A percentile compares a stretch with the other conserved stretches of the same genome.
Evolutionary conservation across 78 protist genomes (phyloP).

Genomic region (Guillardia theta): DNA sequence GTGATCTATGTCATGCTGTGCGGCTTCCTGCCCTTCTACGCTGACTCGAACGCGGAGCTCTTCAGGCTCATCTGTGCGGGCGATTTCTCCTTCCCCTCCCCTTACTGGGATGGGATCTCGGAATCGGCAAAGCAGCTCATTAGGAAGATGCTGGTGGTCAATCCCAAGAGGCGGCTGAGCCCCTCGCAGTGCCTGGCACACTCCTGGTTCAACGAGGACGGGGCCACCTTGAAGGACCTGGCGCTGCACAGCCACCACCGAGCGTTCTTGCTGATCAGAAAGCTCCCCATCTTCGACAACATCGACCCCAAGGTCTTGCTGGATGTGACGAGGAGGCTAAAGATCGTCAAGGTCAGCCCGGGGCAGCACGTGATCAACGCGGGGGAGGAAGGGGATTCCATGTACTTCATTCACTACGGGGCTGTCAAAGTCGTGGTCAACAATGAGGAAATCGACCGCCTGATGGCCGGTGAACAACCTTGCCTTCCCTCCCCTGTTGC

Average conservation of each 20-base stretch:
- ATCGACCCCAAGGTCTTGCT: not conserved
- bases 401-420: slow-evolving; percentile 3
- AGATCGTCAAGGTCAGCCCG: not conserved
- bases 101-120: slow-evolving; percentile 81
- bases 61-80: slow-evolving; percentile 68
- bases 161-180: not conserved
- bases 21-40: not conserved
- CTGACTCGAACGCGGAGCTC: not conserved
- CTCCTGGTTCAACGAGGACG: too few relatives aligned
- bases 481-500: too few relatives aligned
- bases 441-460: too few relatives aligned
- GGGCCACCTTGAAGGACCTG: too few relatives aligned
- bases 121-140: not conserved
- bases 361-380: not conserved
- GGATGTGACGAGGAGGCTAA: not conserved
- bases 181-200: too few relatives aligned
- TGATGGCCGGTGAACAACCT: too few relatives aligned
- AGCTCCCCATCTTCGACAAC: slow-evolving; percentile 17
- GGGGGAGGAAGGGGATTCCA: not conserved
- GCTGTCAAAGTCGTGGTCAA: too few relatives aligned
- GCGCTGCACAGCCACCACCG: not conserved
- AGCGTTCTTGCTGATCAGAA: not conserved
- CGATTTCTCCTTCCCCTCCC: slow-evolving; percentile 79
- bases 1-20: not conserved
- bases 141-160: not conserved